Base-by-base conservation (phyloP, 768 basidiomycete genomes). In the Tricholoma matsutake region DNA sequence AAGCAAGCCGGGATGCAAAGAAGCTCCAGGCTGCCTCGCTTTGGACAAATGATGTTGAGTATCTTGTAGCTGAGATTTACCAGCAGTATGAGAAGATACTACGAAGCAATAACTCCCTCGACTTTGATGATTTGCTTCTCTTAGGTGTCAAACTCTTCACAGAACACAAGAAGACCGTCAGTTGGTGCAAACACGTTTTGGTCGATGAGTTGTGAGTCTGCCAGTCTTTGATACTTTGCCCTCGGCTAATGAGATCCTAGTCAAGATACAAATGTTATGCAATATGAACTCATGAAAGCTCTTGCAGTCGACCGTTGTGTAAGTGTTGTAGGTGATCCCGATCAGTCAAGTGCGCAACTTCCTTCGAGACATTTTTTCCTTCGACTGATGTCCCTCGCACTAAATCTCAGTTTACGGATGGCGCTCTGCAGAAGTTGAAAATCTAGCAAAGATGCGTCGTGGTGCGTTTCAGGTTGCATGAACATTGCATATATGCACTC, bases 271-370 rank as follows among this genome's bases (percentile, higher is more conserved):
- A 94, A 93, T 65, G 80, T 76, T 4, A 85, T 86, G 28, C 92
- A 94, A 71, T 94, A 93, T 69, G 80, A 88, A 62, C 81, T 94
- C 31, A 89, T 94, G 86, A 80, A 77, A 62, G 75, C 80, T 4
- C 83, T 95, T 52, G 89, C 86, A 1, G 64, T 76, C 3, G 74
- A 67, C 10, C 72, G 78, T n/a, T 86, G 86, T 61, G 78, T 93
- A n/a, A 92, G 87, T 10, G 82, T 94, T 49, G 92, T 96, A 3
- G 93, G 93, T 0, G 93, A 95, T 73, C 93, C 93, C 0, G 93
- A 95, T 72, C 93, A 95, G 70, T 92, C 91, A 1, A 94, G 87
- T 87, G 63, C 9, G 34, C 8, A 57, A 13, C 16, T 49, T 54
- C 4, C 37, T 32, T 59, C 47, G 58, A 57, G n/a, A 47, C 54